Conservation (phyloP, 371 early-diverging fungal genomes). For the Rhizomucor pusillus region DNA sequence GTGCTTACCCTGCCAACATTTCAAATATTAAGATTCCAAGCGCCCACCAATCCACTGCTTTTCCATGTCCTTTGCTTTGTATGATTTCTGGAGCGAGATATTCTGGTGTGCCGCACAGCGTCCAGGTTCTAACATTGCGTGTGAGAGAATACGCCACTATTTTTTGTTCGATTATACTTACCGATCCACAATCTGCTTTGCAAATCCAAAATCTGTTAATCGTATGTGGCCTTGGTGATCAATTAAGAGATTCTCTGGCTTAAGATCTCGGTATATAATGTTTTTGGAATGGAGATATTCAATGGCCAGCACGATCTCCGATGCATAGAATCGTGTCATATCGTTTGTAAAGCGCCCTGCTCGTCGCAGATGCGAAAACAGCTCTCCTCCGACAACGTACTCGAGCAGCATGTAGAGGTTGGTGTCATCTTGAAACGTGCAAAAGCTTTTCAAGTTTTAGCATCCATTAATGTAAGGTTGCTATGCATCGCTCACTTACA, state of each 20-base stretch:
- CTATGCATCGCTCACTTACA: conserved; percentile 51
- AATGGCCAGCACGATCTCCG: conserved; percentile 65
- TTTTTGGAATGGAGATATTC: conserved; percentile 84
- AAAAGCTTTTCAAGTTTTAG: conserved; percentile 28
- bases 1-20: conserved; percentile 78
- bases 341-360: conserved; percentile 82
- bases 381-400: conserved; percentile 88
- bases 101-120: conserved; percentile 98
- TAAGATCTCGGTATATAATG: conserved; percentile 90
- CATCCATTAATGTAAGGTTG: too few relatives aligned
- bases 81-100: conserved; percentile 98
- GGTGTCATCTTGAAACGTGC: conserved; percentile 80
- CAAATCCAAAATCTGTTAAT: conserved; percentile 96
- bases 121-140: conserved; percentile 70
- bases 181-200: conserved; percentile 56
- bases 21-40: conserved; percentile 97
- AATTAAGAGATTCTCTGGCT: conserved; percentile 86
- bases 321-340: conserved; percentile 73
- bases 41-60: conserved; percentile 99
- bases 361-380: conserved; percentile 86
- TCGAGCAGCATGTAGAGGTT: conserved; percentile 90
- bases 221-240: conserved; percentile 89
- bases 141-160: conserved; percentile 21
- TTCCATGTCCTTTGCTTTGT: conserved; percentile 94
- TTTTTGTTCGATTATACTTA: conserved; percentile 22